A percentile compares a stretch with the other conserved stretches of the same genome.
phyloP scores from a whole-genome alignment of 139 green algal species.

The Coelastrella sp. region DNA sequence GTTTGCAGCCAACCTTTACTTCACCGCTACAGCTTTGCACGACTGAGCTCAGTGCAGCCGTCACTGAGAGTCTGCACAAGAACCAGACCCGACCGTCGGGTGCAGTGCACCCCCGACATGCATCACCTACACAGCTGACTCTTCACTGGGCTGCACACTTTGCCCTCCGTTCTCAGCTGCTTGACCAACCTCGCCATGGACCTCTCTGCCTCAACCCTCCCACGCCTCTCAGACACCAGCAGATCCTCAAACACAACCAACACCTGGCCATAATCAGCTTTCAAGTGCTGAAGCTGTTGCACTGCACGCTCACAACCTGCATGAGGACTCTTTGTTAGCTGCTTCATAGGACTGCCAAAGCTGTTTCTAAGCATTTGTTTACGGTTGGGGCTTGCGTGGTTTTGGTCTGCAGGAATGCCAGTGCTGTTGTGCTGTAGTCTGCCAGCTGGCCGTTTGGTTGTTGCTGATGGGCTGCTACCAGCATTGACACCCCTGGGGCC shows the following conservation, averaged over 20 bases:
- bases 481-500: not conserved
- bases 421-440: not conserved
- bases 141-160: no score
- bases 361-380: not conserved
- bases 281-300: not conserved
- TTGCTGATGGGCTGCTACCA: not conserved
- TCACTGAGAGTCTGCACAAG: no score
- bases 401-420: not conserved
- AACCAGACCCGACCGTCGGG: no score
- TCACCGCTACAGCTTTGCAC: no score
- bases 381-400: not conserved
- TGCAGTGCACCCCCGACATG: no score
- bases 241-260: slow-evolving; percentile 28
- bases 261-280: not conserved
- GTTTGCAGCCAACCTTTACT: no score
- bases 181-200: not conserved
- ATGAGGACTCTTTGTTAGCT: not conserved
- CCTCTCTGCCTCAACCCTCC: slow-evolving; percentile 5
- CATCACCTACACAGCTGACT: no score
- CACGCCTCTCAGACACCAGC: slow-evolving; percentile 17
- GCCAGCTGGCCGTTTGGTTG: not conserved
- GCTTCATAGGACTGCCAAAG: no score
- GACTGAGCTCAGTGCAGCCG: no score
- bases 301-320: not conserved
- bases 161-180: slow-evolving; percentile 2